Base-by-base conservation (phyloP, 805 yeast species). In the Suhomyces prunicola region DNA sequence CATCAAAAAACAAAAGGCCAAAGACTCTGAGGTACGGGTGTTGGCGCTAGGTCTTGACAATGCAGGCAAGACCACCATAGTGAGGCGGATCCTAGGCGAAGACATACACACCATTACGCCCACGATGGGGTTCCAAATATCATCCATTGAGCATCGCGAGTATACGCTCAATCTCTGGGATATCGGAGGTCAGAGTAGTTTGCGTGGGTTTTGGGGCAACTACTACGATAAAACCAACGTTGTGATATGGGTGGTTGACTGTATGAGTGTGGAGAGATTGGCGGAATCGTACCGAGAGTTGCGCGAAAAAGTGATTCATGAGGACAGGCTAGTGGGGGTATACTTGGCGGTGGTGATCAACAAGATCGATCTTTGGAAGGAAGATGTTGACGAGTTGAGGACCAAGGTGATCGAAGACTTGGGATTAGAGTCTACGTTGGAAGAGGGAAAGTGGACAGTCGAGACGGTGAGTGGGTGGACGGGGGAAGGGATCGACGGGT, bases 41-140 rank as follows among this genome's bases (percentile, higher is more conserved):
- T 73, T 93, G 22, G 76, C 89, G 53, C 78, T 92, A 10, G 98
- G 98, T 0, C 79, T 92, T 3, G 98, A 92, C 65, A 90, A 90
- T 67, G 82, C 97, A 0, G 98, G 98, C 2, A 92, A 92, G 67
- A 88, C 97, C 2, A 88, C 97, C 0, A 80, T 93, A 2, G 86
- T 91, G 22, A 84, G 84, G 53, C 64, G 74, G 17, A 63, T 89
- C 13, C 73, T 87, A 69, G 57, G 74, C 24, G 72, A 78, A 57
- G 83, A 83, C 54, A 75, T 79, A 6, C 60, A 66, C 6, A 73
- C 72, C n/a, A 84, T 91, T 5, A 79, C 89, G 8, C 97, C 98
- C 0, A 92, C 98, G 0, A 80, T 92, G 78, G 98, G 98, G 13
- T 93, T 92, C 69, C 86, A 84, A 60, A 93, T 92, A 57, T 79